These are phyloP conservation scores for Rhizomucor miehei DNA, from an alignment of 371 early-diverging fungal species.

Conservation along the genomic window DNA sequence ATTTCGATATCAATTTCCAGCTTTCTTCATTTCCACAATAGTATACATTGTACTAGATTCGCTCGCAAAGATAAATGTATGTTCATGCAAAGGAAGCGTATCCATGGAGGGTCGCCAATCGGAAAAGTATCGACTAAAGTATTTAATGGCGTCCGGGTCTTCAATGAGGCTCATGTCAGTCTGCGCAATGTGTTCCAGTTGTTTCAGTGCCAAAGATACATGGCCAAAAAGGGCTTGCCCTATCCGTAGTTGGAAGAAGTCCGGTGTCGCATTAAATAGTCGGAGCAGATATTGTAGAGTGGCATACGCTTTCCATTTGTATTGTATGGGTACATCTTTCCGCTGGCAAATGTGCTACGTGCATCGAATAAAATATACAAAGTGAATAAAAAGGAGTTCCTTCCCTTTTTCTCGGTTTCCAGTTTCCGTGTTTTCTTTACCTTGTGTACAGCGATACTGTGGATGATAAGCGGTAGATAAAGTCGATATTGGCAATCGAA, in stretches of 20 bases:
- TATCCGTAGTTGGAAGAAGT: background rate
- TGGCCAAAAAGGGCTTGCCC: constrained; percentile 2
- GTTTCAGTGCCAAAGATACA: constrained; percentile 6
- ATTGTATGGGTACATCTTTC: constrained; percentile 6
- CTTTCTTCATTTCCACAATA: constrained; percentile 15
- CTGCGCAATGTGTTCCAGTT: constrained; percentile 11
- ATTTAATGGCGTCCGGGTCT: constrained; percentile 3
- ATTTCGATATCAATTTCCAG: too few species aligned
- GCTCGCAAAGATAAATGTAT: constrained; percentile 12
- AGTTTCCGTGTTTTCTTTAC: too few species aligned
- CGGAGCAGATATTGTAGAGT: constrained; percentile 14
- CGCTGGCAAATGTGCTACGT: constrained; percentile 9
- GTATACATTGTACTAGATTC: constrained; percentile 23
- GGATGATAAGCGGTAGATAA: constrained; percentile 13
- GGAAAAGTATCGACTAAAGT: constrained; percentile 14
- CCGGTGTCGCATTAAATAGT: constrained; percentile 3
- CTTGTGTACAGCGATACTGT: constrained; percentile 16
- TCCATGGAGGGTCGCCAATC: constrained; percentile 19
- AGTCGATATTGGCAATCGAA: constrained; percentile 19
- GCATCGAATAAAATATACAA: constrained; percentile 1
- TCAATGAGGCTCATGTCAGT: constrained; percentile 12
- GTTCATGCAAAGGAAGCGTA: constrained; percentile 6
- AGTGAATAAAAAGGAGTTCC: too few species aligned
- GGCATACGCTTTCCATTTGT: constrained; percentile 23
- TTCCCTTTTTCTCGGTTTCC: too few species aligned